Percentiles rank a stretch among this genome's conserved stretches.
phyloP scores from a whole-genome alignment of 108 stramenopile species.

The Skeletonema marinoi region DNA sequence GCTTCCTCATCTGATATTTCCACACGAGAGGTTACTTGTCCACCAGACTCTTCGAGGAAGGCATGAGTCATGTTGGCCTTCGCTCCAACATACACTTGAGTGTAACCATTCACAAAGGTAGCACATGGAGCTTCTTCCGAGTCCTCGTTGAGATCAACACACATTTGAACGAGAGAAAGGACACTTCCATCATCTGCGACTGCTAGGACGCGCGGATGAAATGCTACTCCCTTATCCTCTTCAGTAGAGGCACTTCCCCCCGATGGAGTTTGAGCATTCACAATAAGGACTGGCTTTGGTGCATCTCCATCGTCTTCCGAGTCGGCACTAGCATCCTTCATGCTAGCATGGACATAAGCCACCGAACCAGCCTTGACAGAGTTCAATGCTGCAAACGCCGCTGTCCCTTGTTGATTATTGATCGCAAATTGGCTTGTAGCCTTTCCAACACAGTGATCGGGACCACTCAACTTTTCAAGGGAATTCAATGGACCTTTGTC shows the following conservation, averaged over 20 bases:
- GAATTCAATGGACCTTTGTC: slow-evolving; percentile 58
- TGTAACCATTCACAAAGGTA: slow-evolving; percentile 87
- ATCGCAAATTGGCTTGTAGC: slow-evolving; percentile 85
- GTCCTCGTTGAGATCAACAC: slow-evolving; percentile 71
- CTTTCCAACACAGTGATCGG: slow-evolving; percentile 82
- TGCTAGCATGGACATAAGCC: slow-evolving; percentile 56
- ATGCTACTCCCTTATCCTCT: slow-evolving; percentile 61
- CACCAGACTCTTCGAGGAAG: slow-evolving; percentile 84
- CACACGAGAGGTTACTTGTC: slow-evolving; percentile 67
- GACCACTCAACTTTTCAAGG: slow-evolving; percentile 68
- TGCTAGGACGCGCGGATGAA: slow-evolving; percentile 76
- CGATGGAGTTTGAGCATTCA: slow-evolving; percentile 79
- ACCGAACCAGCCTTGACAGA: slow-evolving; percentile 77
- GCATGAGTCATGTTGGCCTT: slow-evolving; percentile 84
- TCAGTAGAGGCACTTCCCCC: slow-evolving; percentile 43
- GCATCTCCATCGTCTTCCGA: slow-evolving; percentile 2
- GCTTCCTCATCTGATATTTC: slow-evolving; percentile 60
- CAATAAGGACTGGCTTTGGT: slow-evolving; percentile 68
- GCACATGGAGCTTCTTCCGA: slow-evolving; percentile 40
- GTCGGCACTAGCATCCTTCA: slow-evolving; percentile 17
- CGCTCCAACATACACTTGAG: slow-evolving; percentile 78
- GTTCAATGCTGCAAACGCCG: slow-evolving; percentile 89
- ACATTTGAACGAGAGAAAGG: slow-evolving; percentile 73
- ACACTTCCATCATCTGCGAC: slow-evolving; percentile 63
- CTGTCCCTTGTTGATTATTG: slow-evolving; percentile 91